phyloP scores from a whole-genome alignment of 2,329 filamentous ascomycete species.

The Ascosphaera apis region DNA sequence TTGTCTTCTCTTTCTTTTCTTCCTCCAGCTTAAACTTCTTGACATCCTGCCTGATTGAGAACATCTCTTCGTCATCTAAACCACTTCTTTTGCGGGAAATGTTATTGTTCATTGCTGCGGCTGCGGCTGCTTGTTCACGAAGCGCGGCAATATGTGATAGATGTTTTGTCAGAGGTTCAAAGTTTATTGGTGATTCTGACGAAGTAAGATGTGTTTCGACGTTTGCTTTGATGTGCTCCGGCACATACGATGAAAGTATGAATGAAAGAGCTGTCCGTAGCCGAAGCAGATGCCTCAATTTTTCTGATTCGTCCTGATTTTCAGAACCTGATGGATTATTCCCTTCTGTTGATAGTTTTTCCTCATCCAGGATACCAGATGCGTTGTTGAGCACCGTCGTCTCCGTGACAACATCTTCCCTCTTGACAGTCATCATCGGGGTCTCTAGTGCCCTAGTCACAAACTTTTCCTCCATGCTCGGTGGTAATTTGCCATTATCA shows the following conservation, averaged over 20 bases:
- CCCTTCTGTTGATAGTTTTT: conserved; percentile 8
- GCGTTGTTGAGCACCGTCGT: conserved; percentile 10
- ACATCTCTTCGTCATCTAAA: conserved; percentile 19
- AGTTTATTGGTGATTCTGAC: conserved; percentile 31
- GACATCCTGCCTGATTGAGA: conserved; percentile 44
- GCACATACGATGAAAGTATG: conserved; percentile 27
- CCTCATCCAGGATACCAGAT: conserved; percentile 8
- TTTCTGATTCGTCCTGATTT: too few relatives aligned
- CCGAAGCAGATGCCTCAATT: conserved; percentile 25
- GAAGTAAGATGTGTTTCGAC: conserved; percentile 17
- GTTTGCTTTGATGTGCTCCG: conserved; percentile 14
- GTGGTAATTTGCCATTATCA: conserved; percentile 41
- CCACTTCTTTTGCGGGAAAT: conserved; percentile 18
- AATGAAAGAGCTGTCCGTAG: conserved; percentile 27
- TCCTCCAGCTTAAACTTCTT: conserved; percentile 72
- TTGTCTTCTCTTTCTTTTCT: conserved; percentile 58
- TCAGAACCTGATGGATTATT: conserved; percentile 9
- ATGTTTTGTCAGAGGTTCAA: conserved; percentile 47
- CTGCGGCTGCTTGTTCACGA: conserved; percentile 45
- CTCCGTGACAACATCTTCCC: conserved; percentile 31
- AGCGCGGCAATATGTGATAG: conserved; percentile 41
- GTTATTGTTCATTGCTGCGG: conserved; percentile 32
- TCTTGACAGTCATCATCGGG: conserved; percentile 46
- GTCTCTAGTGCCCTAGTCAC: conserved; percentile 52
- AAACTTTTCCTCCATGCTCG: conserved; percentile 68